These are phyloP conservation scores for Solanum hybrid DNA, from an alignment of 305 asterid species.

Conservation along the genomic window DNA sequence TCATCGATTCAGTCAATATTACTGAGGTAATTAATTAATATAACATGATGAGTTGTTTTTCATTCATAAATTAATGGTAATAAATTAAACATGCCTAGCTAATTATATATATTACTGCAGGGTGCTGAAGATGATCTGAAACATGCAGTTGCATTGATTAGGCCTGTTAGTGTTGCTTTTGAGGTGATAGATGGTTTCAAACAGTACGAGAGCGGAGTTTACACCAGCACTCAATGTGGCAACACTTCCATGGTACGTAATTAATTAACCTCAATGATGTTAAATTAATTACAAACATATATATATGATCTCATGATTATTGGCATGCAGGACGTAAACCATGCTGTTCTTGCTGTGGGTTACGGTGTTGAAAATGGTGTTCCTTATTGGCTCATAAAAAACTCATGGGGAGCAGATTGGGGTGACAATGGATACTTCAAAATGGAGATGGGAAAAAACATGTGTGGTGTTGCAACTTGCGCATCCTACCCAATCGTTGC, in stretches of 20 bases:
- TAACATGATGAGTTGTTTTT: neutral
- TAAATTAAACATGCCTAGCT: too few species aligned
- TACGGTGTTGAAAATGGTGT: slow-evolving; percentile 68
- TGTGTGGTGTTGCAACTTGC: slow-evolving; percentile 91
- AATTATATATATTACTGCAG: slow-evolving; percentile 21
- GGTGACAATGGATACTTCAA: slow-evolving; percentile 84
- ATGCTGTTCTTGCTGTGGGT: slow-evolving; percentile 94
- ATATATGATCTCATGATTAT: neutral
- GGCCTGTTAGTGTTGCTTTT: slow-evolving; percentile 93
- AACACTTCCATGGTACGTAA: slow-evolving; percentile 62
- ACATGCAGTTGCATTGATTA: slow-evolving; percentile 67
- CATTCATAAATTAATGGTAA: neutral
- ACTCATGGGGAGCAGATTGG: slow-evolving; percentile 91
- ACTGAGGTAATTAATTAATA: slow-evolving; percentile 14
- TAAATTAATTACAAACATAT: too few species aligned
- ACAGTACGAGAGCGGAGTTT: slow-evolving; percentile 60
- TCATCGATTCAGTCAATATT: slow-evolving; percentile 68
- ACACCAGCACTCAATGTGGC: slow-evolving; percentile 60
- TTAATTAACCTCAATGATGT: neutral
- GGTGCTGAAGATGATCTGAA: slow-evolving; percentile 84
- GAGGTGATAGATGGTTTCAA: slow-evolving; percentile 57
- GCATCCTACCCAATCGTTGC: slow-evolving; percentile 73
- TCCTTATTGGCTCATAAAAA: slow-evolving; percentile 87
- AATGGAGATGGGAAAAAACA: slow-evolving; percentile 94
- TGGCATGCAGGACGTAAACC: slow-evolving; percentile 72